phyloP scores from a whole-genome alignment of 257 asterid genomes.

The Dorcoceras hygrometricum region DNA sequence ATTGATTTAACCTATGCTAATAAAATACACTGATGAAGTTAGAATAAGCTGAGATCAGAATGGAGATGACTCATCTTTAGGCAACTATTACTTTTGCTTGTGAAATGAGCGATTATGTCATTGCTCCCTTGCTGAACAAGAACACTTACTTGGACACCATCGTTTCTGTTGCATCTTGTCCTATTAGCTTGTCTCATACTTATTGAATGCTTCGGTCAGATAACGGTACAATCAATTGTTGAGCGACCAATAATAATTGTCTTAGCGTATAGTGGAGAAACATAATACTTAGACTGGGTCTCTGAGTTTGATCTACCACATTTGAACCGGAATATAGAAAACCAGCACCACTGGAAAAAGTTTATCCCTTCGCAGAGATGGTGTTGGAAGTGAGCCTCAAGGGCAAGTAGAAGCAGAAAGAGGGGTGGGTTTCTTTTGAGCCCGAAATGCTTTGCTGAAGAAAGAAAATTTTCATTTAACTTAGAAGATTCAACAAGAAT shows the following conservation, averaged over 20 bases:
- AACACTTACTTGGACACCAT: conserved; percentile 38
- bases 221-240: conserved; percentile 37
- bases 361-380: conserved; percentile 53
- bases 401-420: conserved; percentile 42
- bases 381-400: conserved; percentile 33
- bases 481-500: not conserved
- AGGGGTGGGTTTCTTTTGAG: conserved; percentile 66
- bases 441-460: conserved; percentile 60
- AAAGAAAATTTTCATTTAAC: conserved; percentile 2
- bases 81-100: conserved; percentile 7
- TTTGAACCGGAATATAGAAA: conserved; percentile 51
- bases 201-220: conserved; percentile 44
- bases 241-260: not conserved
- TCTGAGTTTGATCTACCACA: conserved; percentile 32
- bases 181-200: conserved; percentile 33
- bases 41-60: conserved; percentile 29
- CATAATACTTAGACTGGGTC: no score
- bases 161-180: conserved; percentile 32
- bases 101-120: conserved; percentile 45
- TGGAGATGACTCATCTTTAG: conserved; percentile 25
- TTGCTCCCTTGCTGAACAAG: conserved; percentile 60
- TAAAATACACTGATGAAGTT: conserved; percentile 32
- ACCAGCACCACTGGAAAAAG: conserved; percentile 74
- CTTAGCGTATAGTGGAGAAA: no score
- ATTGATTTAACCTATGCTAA: no score